Base-by-base conservation (phyloP, 257 asterid species). In the Schizonepeta tenuifolia region DNA sequence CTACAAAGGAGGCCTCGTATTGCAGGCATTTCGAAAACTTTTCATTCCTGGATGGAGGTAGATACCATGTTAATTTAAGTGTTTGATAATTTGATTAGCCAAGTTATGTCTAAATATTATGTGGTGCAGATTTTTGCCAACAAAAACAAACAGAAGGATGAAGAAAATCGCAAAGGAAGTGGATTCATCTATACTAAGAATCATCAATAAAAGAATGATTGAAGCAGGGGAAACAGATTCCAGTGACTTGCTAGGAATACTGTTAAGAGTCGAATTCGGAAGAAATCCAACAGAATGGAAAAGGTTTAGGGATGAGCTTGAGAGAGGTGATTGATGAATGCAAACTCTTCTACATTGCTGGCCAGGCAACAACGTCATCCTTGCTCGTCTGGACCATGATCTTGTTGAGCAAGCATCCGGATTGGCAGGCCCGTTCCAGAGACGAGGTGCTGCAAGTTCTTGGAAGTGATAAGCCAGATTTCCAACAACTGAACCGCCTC, bases 361-460 rank as follows among this genome's bases (percentile, higher is more conserved):
- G 93, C 2, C 88, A 85, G 57, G 93, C 85, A 72, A 85, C 89
- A 17, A 85, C 93, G 17, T 40, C 87, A 0, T 4, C 68, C 5
- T 46, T 87, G 79, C 86, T 87, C 26, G 80, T 76, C 2, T 87
- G 92, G 90, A 85, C 90, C 1, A 79, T 85, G 92, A 61, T 87
- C 60, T 40, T 87, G 33, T 58, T 87, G 77, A 74, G 93, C 50
- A 78, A 74, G 64, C 66, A 81, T 26, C 7, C 5, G 1, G 84
- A 81, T 3, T 87, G 93, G 89, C 90, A 87, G 61, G 44, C 12
- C 5, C 88, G 79, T 17, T 89, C 93, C 0, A 79, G 93, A 55
- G 86, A 87, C 4, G 93, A 87, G 77, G 87, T 85, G 35, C 46
- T 69, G 17, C 83, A 72, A 47, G 77, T 68, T 15, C 56, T 84